A percentile compares a stretch with the other conserved stretches of the same genome.
phyloP scores from a whole-genome alignment of 352 stramenopile genomes.

The Pythium brassicae region DNA sequence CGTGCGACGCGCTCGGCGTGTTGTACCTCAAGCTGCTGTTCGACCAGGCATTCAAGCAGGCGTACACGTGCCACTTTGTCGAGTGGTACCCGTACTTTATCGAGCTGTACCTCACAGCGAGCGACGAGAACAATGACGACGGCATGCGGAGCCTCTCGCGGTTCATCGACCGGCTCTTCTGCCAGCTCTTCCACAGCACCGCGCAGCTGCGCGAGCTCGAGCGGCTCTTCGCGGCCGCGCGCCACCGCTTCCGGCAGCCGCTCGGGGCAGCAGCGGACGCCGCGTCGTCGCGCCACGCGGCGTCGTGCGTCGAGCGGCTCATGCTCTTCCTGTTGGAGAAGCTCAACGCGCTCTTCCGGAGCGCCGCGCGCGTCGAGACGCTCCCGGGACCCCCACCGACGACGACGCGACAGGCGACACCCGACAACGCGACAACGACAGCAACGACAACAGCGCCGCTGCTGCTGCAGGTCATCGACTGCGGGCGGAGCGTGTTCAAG shows the following conservation, averaged over 20 bases:
- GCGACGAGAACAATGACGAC: constrained; percentile 68
- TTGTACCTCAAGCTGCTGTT: constrained; percentile 82
- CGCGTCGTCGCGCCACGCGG: constrained; percentile 1
- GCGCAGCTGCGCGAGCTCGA: constrained; percentile 72
- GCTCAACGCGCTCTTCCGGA: constrained; percentile 58
- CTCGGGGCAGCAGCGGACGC: constrained; percentile 1
- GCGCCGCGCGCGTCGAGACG: constrained; percentile 51
- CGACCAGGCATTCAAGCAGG: constrained; percentile 75
- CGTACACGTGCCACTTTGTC: constrained; percentile 79
- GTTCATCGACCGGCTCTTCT: constrained; percentile 83
- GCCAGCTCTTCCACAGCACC: constrained; percentile 80
- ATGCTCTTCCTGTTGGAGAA: constrained; percentile 67
- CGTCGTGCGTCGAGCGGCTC: constrained; percentile 55
- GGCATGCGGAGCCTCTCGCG: constrained; percentile 71
- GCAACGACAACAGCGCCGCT: constrained; percentile 5
- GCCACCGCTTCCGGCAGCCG: neutral
- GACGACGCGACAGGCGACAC: constrained; percentile 20
- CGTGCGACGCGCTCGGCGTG: constrained; percentile 72
- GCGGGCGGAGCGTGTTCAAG: constrained; percentile 66
- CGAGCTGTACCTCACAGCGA: constrained; percentile 57
- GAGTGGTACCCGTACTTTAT: constrained; percentile 81
- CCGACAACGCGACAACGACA: neutral
- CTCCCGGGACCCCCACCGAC: constrained; percentile 19
- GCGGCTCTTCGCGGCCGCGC: constrained; percentile 21
- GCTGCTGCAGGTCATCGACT: constrained; percentile 38